These are phyloP conservation scores for Aspergillus spinulosporus DNA, from an alignment of 2,329 filamentous ascomycete genomes.

Conservation along the genomic window DNA sequence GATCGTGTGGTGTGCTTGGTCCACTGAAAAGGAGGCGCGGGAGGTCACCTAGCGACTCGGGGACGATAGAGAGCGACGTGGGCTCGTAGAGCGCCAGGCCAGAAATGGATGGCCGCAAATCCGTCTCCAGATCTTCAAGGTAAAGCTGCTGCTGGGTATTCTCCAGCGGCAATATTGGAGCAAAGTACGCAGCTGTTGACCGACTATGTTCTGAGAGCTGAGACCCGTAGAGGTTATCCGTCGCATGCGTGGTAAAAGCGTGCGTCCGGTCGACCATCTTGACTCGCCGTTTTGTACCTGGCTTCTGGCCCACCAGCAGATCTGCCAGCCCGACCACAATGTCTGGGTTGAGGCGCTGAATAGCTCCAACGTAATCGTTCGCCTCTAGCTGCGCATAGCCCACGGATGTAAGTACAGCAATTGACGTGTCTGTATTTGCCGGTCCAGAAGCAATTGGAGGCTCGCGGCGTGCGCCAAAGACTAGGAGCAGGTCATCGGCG, in stretches of 20 bases:
- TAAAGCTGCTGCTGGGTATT: slow-evolving; percentile 78
- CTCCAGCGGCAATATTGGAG: slow-evolving; percentile 71
- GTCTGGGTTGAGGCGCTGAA: slow-evolving; percentile 70
- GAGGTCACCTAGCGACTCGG: slow-evolving; percentile 59
- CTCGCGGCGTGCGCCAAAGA: slow-evolving; percentile 75
- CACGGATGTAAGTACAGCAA: slow-evolving; percentile 81
- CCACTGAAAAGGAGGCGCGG: slow-evolving; percentile 74
- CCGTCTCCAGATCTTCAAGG: slow-evolving; percentile 69
- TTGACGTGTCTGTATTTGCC: slow-evolving; percentile 67
- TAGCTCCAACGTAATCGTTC: slow-evolving; percentile 66
- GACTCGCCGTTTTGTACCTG: slow-evolving; percentile 69
- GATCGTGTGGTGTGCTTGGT: slow-evolving; percentile 69
- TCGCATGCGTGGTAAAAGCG: slow-evolving; percentile 72
- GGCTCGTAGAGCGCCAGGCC: slow-evolving; percentile 78
- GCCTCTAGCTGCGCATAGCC: slow-evolving; percentile 74
- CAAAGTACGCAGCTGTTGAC: slow-evolving; percentile 57
- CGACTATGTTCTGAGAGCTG: slow-evolving; percentile 31
- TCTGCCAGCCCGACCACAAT: slow-evolving; percentile 79
- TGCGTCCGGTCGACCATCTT: slow-evolving; percentile 88
- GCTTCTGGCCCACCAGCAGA: slow-evolving; percentile 59
- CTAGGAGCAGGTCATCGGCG: slow-evolving; percentile 62
- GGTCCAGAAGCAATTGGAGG: slow-evolving; percentile 70
- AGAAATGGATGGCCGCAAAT: slow-evolving; percentile 58
- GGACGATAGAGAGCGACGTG: slow-evolving; percentile 67
- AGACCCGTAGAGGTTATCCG: slow-evolving; percentile 48